These are phyloP conservation scores for Nakazawaea siamensis DNA, from an alignment of 805 yeast genomes.

Conservation along the genomic window DNA sequence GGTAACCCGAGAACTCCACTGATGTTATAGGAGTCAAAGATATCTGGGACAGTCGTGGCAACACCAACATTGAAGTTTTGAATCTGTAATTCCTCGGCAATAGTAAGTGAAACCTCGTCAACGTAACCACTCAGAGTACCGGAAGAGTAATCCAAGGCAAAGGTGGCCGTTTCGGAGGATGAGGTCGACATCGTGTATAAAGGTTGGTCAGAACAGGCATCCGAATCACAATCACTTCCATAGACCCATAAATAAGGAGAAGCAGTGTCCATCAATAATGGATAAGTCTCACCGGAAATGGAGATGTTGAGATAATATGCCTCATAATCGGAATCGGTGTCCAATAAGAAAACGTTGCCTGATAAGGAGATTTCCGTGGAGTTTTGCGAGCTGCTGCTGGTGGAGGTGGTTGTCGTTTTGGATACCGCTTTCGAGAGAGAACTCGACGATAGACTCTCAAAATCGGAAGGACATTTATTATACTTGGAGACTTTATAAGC, in stretches of 20 bases:
- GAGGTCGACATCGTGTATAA: slow-evolving; percentile 22
- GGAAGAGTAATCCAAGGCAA: slow-evolving; percentile 43
- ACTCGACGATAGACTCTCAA: background rate
- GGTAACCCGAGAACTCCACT: slow-evolving; percentile 59
- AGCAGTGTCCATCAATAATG: slow-evolving; percentile 56
- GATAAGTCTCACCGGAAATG: slow-evolving; percentile 32
- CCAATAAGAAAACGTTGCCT: slow-evolving; percentile 20
- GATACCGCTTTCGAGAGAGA: background rate
- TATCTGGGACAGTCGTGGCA: slow-evolving; percentile 42
- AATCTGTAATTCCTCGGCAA: slow-evolving; percentile 29
- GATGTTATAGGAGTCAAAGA: slow-evolving; percentile 42
- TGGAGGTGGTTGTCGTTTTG: background rate
- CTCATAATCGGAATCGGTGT: slow-evolving; percentile 18
- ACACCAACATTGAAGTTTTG: slow-evolving; percentile 42
- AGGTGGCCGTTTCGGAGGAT: slow-evolving; percentile 20
- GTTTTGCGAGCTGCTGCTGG: no score
- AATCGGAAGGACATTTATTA: background rate
- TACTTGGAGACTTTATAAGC: background rate
- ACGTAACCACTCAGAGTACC: slow-evolving; percentile 45
- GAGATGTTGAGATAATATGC: slow-evolving; percentile 33
- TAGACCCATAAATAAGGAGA: slow-evolving; percentile 60
- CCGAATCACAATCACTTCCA: slow-evolving; percentile 35
- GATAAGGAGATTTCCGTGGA: slow-evolving; percentile 3
- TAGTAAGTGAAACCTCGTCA: slow-evolving; percentile 26
- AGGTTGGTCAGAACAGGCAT: slow-evolving; percentile 29